A percentile compares a stretch with the other conserved stretches of the same genome.
phyloP scores from a whole-genome alignment of 2,329 filamentous ascomycete species.

The Chalaropsis ovoidea region DNA sequence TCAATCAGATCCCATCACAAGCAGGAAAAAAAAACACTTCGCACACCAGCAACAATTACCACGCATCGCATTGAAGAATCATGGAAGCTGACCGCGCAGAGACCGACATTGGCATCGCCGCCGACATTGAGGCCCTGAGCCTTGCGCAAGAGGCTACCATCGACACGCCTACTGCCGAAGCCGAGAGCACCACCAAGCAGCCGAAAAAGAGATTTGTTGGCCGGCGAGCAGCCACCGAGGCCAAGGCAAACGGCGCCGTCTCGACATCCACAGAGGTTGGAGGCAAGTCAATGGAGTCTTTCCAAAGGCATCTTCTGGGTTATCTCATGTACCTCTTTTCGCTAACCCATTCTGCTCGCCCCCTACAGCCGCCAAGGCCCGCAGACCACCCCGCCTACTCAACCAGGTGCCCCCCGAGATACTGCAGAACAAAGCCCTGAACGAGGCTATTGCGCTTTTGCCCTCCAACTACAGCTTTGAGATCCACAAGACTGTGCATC shows the following conservation, averaged over 20 bases:
- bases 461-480: conserved; percentile 98
- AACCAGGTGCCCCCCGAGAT: conserved; percentile 88
- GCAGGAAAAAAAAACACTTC: neutral
- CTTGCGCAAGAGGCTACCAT: conserved; percentile 28
- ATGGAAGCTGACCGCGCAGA: conserved; percentile 71
- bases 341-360: neutral
- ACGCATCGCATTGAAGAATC: neutral
- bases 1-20: conserved; percentile 2
- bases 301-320: neutral
- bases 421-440: conserved; percentile 71
- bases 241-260: conserved; percentile 35
- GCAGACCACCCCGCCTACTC: conserved; percentile 65
- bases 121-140: conserved; percentile 46
- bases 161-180: neutral
- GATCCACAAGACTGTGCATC: conserved; percentile 94
- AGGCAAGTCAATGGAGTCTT: conserved; percentile 9
- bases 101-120: conserved; percentile 59
- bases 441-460: conserved; percentile 74
- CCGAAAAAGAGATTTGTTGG: conserved; percentile 92
- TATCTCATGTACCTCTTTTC: neutral
- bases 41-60: neutral
- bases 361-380: conserved; percentile 54
- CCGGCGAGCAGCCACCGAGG: conserved; percentile 52
- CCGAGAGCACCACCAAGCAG: conserved; percentile 42
- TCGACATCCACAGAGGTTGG: conserved; percentile 23